Evolutionary conservation across 2,329 filamentous ascomycete species (phyloP).

Genomic region (Didymella pomorum): DNA sequence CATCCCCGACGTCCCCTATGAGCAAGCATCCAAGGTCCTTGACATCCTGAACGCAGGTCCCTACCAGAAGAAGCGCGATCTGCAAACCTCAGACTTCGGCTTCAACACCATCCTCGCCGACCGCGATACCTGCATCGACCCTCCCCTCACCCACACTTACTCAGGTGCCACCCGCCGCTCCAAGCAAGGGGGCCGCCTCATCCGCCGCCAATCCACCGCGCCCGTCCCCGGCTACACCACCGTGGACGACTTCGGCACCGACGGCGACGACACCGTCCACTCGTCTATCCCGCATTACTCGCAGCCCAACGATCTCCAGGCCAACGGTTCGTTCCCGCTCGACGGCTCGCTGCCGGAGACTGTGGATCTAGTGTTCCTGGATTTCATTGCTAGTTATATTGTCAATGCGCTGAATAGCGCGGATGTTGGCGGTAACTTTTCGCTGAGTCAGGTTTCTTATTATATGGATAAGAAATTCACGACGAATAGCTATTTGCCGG

Average conservation of each 20-base stretch:
- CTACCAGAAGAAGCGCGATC: constrained; percentile 47
- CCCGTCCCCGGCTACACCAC: constrained; percentile 63
- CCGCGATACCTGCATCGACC: constrained; percentile 60
- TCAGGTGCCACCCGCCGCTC: constrained; percentile 35
- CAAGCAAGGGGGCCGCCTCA: constrained; percentile 51
- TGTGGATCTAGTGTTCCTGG: constrained; percentile 64
- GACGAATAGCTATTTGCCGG: constrained; percentile 53
- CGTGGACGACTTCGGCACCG: constrained; percentile 64
- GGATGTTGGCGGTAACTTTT: constrained; percentile 45
- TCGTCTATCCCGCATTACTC: constrained; percentile 56
- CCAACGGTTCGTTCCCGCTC: constrained; percentile 58
- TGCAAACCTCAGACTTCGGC: constrained; percentile 44
- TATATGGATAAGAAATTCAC: constrained; percentile 54
- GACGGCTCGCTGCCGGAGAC: constrained; percentile 53
- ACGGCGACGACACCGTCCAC: constrained; percentile 65
- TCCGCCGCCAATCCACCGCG: constrained; percentile 58
- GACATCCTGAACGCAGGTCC: constrained; percentile 56
- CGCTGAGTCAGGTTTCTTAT: constrained; percentile 41
- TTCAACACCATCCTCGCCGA: constrained; percentile 50
- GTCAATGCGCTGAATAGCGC: constrained; percentile 46
- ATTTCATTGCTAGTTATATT: constrained; percentile 56
- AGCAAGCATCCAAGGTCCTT: constrained; percentile 53
- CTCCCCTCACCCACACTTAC: constrained; percentile 47
- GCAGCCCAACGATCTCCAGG: constrained; percentile 61
- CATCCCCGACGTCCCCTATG: constrained; percentile 62